Evolutionary conservation across 495 filamentous ascomycete genomes (phyloP), one percentile per base, ranked within the genome.

Genomic region (Schizothecium vesticola): DNA sequence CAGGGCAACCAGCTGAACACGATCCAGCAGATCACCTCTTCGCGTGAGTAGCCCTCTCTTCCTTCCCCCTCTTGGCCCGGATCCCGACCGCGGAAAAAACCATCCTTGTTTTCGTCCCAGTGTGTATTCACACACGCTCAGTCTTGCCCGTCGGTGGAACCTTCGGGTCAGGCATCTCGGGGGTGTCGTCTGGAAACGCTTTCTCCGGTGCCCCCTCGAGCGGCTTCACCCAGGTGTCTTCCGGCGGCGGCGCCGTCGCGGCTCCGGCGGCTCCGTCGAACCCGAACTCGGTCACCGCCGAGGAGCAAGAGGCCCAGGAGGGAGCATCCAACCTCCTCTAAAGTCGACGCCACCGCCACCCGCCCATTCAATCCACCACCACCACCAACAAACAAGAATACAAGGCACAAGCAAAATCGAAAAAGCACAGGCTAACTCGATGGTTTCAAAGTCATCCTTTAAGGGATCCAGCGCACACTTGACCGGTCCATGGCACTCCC

Each of bases 11-110:
- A 80, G 55, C 58, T 73, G 28, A 72, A 72, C 61, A 79, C 83
- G 72, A 78, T 81, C 70, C 70, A 78, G 67, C 67, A 75, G 29
- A 59, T 82, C 57, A 78, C 78, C 61, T 66, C 63, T 29, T 69
- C 71, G 64, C 33, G 75, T 76, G 57, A 73, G 77, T 76, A 62
- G 66, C 56, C 65, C 61, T 59, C 23, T 67, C 59, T 61, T 29
- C 9, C 36, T 65, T 58, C 13, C 36, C 25, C 64, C 26, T 31
- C 59, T 19, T 31, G 23, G 9, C 23, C 60, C 28, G 66, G 59
- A 33, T 33, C 24, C 22, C 65, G 22, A 57, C 22, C 56, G 23
- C 21, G 29, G 21, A 64, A 23, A 64, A 58, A 25, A 8, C 10
- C 61, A 29, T 60, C 65, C 57, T 61, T 56, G 36, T 61, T 57